A percentile compares a stretch with the other conserved stretches of the same genome.
These are phyloP conservation scores for Oryza officinalis DNA, from an alignment of 176 grass and related monocot genomes.

Conservation along the genomic window DNA sequence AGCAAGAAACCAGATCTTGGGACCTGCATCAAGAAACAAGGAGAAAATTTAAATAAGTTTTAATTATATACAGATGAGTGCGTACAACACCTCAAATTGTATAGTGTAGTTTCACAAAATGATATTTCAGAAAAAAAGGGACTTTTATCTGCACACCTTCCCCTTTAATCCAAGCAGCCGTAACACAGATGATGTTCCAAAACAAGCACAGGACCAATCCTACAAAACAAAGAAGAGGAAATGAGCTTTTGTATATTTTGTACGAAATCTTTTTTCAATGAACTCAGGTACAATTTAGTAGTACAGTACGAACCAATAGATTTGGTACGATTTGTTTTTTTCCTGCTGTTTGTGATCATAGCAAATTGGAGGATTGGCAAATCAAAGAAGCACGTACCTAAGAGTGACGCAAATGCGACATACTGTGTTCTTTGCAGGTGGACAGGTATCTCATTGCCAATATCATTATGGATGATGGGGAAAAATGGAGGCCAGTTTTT, in stretches of 20 bases:
- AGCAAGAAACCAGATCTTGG: slow-evolving; percentile 80
- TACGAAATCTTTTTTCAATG: not conserved
- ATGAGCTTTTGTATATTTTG: not conserved
- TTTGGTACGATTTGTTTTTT: not conserved
- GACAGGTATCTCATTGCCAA: slow-evolving; percentile 70
- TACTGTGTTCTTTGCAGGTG: slow-evolving; percentile 63
- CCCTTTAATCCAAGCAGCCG: slow-evolving; percentile 68
- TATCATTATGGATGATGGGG: slow-evolving; percentile 78
- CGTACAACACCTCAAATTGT: not conserved
- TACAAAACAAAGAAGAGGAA: slow-evolving; percentile 5
- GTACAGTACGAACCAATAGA: not conserved
- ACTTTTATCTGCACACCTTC: slow-evolving; percentile 30
- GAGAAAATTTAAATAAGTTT: not conserved
- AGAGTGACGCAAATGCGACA: slow-evolving; percentile 65
- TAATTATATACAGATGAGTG: not conserved
- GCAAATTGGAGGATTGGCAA: not conserved
- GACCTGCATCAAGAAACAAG: slow-evolving; percentile 45
- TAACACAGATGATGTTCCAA: slow-evolving; percentile 70
- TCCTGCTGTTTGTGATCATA: not conserved
- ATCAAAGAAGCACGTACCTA: slow-evolving; percentile 42
- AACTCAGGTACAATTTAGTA: not conserved
- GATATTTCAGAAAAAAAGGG: not conserved
- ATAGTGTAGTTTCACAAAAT: not conserved
- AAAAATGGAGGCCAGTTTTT: slow-evolving; percentile 85
- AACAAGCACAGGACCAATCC: slow-evolving; percentile 59